Conservation (phyloP, 75 land plant genomes). For the Selaginella tamariscina region DNA sequence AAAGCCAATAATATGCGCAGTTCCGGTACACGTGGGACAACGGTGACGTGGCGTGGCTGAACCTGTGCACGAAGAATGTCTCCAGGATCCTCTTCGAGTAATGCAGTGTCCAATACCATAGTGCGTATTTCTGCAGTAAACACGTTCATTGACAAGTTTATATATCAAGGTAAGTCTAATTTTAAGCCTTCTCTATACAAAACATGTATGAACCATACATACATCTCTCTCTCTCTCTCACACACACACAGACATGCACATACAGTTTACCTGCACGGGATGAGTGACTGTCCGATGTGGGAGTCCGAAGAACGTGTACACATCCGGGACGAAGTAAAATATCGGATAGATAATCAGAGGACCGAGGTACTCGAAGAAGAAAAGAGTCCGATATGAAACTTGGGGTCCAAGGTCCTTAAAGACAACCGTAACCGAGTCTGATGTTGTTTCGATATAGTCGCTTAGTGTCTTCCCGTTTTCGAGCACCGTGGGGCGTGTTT, state of each 20-base stretch:
- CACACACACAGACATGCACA: too few species aligned
- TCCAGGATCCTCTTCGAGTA: constrained; percentile 83
- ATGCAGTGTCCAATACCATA: constrained; percentile 89
- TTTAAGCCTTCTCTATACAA: too few species aligned
- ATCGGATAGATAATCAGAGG: constrained; percentile 73
- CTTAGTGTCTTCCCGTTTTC: constrained; percentile 38
- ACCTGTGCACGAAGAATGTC: constrained; percentile 86
- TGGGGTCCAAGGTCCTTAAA: constrained; percentile 91
- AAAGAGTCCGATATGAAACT: constrained; percentile 69
- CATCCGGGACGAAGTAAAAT: constrained; percentile 66
- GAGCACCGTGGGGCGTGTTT: constrained; percentile 52
- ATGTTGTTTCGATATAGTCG: constrained; percentile 42
- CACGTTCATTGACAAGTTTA: too few species aligned
- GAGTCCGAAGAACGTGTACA: constrained; percentile 70
- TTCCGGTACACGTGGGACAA: constrained; percentile 76
- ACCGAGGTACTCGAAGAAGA: constrained; percentile 87
- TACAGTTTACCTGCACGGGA: too few species aligned
- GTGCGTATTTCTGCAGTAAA: constrained; percentile 88
- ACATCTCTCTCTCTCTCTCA: too few species aligned
- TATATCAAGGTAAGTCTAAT: too few species aligned
- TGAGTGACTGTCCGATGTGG: constrained; percentile 41
- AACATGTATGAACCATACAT: too few species aligned
- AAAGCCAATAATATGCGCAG: constrained; percentile 82
- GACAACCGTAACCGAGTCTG: constrained; percentile 34
- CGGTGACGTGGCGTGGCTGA: constrained; percentile 97